Base-by-base conservation (phyloP, 176 grass and related monocot genomes). In the Aegilops speltoides region DNA sequence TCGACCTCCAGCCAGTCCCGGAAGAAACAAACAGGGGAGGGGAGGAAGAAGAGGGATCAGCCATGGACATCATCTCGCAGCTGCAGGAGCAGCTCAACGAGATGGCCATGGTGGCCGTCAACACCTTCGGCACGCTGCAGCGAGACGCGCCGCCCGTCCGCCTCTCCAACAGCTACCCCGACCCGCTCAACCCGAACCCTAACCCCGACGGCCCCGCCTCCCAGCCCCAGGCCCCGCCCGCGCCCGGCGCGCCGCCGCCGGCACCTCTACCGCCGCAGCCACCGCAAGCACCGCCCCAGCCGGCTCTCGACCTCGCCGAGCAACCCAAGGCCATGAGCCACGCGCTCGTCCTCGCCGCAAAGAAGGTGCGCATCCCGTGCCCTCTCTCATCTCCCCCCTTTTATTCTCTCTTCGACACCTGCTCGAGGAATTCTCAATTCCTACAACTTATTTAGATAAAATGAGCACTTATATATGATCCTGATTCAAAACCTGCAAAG, bases 1-100 rank as follows among this genome's bases (percentile, higher is more conserved):
- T 52, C 16, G 16, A 54, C 50, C 50, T 54, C 50, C 50, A 19
- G 50, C 31, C 31, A 7, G 50, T 19, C 50, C 50, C 16, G 50
- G 50, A 54, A 75, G 4, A 8, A 48, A 38, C 7, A 17, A 31
- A 31, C 31, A 31, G 31, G 31, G 31, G 31, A 31, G 28, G 28
- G 45, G 57, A 12, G 56, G 38, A 10, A 28, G 50, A 41, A 22
- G 57, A 68, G 81, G 17, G 7, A 52, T 31, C 45, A 24, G 79
- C 4, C 68, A 98, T 98, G 96, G 93, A 96, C 78, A 98, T 96
- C 73, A 96, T 98, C 87, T 88, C 96, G 83, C 96, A 98, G 87
- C 91, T 98, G 64, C 96, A 98, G 78, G 93, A 98, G 65, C 92
- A 96, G 89, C 93, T 98, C 3, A 95, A 94, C 81, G 82, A 91